These are phyloP conservation scores for Aureobasidium sp. DNA, from an alignment of 2,329 filamentous ascomycete species.

Conservation along the genomic window DNA sequence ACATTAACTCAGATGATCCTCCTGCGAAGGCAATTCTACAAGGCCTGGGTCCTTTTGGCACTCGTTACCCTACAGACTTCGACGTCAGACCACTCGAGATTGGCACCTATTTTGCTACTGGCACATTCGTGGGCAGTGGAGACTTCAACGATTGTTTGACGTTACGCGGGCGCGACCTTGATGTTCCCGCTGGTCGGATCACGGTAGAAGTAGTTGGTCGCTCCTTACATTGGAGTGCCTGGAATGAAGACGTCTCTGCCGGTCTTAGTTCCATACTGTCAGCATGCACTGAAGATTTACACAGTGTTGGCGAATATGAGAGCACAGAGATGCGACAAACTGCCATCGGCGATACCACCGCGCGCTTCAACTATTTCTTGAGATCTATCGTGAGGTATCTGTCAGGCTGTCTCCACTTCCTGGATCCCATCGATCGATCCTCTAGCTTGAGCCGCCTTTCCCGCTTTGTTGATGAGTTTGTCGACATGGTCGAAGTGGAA, in stretches of 20 bases:
- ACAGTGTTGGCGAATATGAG: background rate
- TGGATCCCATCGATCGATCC: constrained; percentile 45
- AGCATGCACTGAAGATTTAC: constrained; percentile 20
- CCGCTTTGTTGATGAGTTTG: constrained; percentile 30
- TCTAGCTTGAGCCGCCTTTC: constrained; percentile 36
- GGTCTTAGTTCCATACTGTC: constrained; percentile 32
- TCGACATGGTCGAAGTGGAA: constrained; percentile 16
- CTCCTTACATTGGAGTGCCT: constrained; percentile 39
- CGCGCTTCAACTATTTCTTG: constrained; percentile 24
- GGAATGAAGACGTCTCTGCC: constrained; percentile 47
- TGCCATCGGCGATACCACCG: background rate
- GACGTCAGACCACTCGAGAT: constrained; percentile 40
- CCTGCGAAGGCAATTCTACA: constrained; percentile 18
- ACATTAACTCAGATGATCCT: background rate
- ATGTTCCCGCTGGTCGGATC: constrained; percentile 46
- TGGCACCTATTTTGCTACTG: constrained; percentile 47
- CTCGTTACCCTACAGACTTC: constrained; percentile 45
- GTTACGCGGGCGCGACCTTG: constrained; percentile 35
- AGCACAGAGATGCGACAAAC: background rate
- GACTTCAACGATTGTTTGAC: constrained; percentile 40
- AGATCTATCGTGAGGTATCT: constrained; percentile 42
- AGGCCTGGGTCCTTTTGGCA: constrained; percentile 41
- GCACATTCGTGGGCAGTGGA: constrained; percentile 50
- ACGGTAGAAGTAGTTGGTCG: constrained; percentile 28
- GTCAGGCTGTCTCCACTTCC: constrained; percentile 41